These are phyloP conservation scores for Phaseolus coccineus DNA, from an alignment of 331 rosid species.

Conservation along the genomic window DNA sequence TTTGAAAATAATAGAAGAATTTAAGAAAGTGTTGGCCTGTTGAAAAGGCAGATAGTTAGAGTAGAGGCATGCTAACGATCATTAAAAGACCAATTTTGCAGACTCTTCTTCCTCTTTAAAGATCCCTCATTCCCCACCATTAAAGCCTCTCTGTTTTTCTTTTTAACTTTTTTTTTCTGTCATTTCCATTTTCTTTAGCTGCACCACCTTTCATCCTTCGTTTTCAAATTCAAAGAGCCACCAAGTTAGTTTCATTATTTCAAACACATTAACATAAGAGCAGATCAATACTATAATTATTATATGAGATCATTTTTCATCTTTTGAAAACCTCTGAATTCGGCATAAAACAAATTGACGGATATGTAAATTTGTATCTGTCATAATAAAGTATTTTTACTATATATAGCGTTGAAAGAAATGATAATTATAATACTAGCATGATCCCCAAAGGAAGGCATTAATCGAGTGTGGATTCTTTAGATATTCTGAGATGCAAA, in stretches of 20 bases:
- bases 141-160: constrained; percentile 33
- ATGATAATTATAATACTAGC: neutral
- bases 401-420: no score
- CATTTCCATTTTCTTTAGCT: constrained; percentile 43
- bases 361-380: neutral
- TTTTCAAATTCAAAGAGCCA: constrained; percentile 36
- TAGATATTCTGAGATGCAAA: neutral
- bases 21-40: no score
- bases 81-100: constrained; percentile 41
- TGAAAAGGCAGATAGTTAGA: no score
- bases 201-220: constrained; percentile 7
- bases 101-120: constrained; percentile 47
- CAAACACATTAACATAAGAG: neutral
- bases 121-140: constrained; percentile 38
- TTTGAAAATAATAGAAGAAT: no score
- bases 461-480: neutral
- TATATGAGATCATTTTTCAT: no score
- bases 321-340: no score
- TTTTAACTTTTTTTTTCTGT: constrained; percentile 35
- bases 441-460: neutral
- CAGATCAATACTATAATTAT: neutral
- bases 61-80: neutral
- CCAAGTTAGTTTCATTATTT: no score
- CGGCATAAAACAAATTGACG: neutral
- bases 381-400: no score